Evolutionary conservation across 2,329 filamentous ascomycete species (phyloP).

Genomic region (Pseudogymnoascus sp.): DNA sequence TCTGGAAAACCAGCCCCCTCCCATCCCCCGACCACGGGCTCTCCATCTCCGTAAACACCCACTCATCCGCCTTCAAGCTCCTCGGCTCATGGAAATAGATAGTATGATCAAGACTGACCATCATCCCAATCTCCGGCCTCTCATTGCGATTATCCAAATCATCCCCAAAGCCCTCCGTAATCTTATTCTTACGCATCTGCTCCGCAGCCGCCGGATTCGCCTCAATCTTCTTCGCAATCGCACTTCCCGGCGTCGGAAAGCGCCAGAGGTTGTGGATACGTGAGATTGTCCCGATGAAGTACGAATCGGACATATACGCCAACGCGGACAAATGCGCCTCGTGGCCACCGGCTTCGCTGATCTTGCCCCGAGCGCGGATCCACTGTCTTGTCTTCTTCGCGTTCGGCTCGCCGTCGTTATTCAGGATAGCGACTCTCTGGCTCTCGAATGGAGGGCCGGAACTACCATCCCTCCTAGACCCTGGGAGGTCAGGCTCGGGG

Average conservation of each 20-base stretch:
- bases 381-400: constrained; percentile 63
- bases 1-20: constrained; percentile 65
- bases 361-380: constrained; percentile 65
- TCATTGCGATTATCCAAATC: constrained; percentile 41
- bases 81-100: constrained; percentile 59
- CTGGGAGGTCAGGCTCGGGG: constrained; percentile 26
- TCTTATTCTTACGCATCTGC: constrained; percentile 35
- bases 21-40: constrained; percentile 74
- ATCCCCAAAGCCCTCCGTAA: constrained; percentile 28
- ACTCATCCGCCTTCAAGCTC: constrained; percentile 54
- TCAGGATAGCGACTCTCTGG: constrained; percentile 46
- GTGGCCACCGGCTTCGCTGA: constrained; percentile 64
- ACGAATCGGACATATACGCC: constrained; percentile 87
- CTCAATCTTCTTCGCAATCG: not conserved
- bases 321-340: constrained; percentile 78
- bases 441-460: constrained; percentile 46
- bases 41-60: constrained; percentile 74
- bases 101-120: constrained; percentile 71
- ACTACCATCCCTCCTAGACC: constrained; percentile 16
- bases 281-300: constrained; percentile 84
- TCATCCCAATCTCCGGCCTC: constrained; percentile 65
- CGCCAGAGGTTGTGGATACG: constrained; percentile 75
- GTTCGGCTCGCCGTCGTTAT: constrained; percentile 47
- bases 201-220: constrained; percentile 37
- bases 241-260: constrained; percentile 44